phyloP scores from a whole-genome alignment of 140 eudicot species.

The Anethum foeniculum region DNA sequence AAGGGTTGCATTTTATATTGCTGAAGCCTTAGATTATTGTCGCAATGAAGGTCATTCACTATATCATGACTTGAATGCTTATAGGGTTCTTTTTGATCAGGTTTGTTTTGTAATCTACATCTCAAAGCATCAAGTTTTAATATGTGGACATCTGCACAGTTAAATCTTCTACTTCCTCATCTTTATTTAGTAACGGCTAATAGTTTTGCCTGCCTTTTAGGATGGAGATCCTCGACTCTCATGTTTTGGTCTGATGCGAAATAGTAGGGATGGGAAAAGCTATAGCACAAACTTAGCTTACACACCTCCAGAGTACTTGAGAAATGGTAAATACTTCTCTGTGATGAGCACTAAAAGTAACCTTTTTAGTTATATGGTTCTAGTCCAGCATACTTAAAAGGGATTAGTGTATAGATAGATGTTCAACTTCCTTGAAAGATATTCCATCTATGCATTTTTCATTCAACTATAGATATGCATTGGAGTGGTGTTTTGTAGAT shows the following conservation, averaged over 20 bases:
- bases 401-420: not conserved
- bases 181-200: constrained; percentile 7
- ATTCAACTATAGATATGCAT: not conserved
- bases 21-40: constrained; percentile 86
- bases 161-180: not conserved
- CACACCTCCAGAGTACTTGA: constrained; percentile 91
- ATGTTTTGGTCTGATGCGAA: constrained; percentile 86
- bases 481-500: not conserved
- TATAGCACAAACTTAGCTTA: constrained; percentile 93
- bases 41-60: constrained; percentile 58
- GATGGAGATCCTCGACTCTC: constrained; percentile 93
- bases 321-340: constrained; percentile 48
- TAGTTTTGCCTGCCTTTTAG: constrained; percentile 29
- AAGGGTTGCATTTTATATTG: constrained; percentile 80
- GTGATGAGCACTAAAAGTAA: not conserved
- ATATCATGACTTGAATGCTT: constrained; percentile 90
- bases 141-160: constrained; percentile 6
- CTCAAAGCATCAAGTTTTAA: not conserved
- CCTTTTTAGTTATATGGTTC: not conserved
- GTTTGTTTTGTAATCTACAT: constrained; percentile 21
- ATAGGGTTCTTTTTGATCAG: constrained; percentile 88
- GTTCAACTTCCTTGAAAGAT: not conserved
- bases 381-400: not conserved
- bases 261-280: constrained; percentile 87
- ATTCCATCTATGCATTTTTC: not conserved